Base-by-base conservation (phyloP, 129 eudicot genomes). In the Lactuca sativa region DNA sequence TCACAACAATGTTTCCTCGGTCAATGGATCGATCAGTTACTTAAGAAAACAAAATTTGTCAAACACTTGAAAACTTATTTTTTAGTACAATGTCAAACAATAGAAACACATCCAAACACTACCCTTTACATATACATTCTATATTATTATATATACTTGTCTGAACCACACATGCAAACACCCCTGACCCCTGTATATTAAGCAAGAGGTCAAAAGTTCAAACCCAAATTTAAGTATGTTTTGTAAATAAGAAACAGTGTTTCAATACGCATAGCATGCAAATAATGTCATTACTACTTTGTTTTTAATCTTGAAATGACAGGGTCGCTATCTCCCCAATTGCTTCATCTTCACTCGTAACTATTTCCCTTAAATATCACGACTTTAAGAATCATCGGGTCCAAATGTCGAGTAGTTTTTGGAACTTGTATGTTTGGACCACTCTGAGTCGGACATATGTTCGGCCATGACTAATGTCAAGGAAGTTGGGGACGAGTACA, bases 401-500 rank as follows among this genome's bases (percentile, higher is more conserved):
- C 33, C 4, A 8, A 16, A 15, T 15, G 18, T 62, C 4, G 11
- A 37, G 51, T 62, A 40, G 15, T 37, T 37, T 36, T 9, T 15
- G 10, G 67, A 62, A 9, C 9, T 16, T 40, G 38, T 25, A 33
- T 15, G 67, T 62, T 38, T 62, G 67, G 67, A 62, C 67, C 67
- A 62, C 51, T 14, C 3, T 8, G 10, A 37, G 14, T 36, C 41
- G 12, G 18, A 61, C 30, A 33, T 36, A 36, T 40, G 31, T 62
- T 9, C n/a, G 17, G 51, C 51, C 52, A 62, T 15, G 15, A 62
- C 67, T 62, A 62, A 8, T 62, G 67, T 62, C 49, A 62, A 62
- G 15, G 51, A 37, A 62, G 67, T 16, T 38, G 67, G 67, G 67
- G 67, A 62, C 67, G 67, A 61, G 9, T 4, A 36, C 67, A 62